A percentile compares a stretch with the other conserved stretches of the same genome.
Evolutionary conservation across 768 basidiomycete species (phyloP).

Genomic region (Mycena galericulata): DNA sequence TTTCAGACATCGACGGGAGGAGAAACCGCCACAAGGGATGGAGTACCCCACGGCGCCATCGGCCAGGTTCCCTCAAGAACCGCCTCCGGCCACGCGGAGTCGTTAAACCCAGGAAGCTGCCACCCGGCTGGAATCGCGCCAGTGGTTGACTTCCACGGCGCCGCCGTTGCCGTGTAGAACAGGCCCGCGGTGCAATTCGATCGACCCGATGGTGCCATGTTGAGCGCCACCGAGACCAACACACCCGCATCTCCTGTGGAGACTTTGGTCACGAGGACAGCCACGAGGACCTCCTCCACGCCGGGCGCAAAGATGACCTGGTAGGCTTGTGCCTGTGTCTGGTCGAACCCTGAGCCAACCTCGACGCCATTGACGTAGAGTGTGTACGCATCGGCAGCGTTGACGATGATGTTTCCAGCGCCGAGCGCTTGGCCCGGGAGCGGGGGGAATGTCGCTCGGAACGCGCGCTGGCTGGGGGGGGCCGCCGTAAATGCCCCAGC

Average conservation of each 20-base stretch:
- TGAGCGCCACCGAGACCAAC: not conserved
- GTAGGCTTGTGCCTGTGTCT: not conserved
- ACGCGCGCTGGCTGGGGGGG: not conserved
- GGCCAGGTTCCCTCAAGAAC: not conserved
- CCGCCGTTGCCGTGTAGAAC: not conserved
- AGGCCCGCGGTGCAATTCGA: constrained; percentile 1
- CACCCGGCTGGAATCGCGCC: not conserved
- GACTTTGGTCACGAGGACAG: not conserved
- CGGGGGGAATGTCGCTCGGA: not conserved
- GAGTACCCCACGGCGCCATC: not conserved
- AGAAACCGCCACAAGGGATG: too few species aligned
- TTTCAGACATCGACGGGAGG: too few species aligned
- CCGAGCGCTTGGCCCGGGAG: not conserved
- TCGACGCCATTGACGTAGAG: constrained; percentile 9
- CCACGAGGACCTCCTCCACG: not conserved
- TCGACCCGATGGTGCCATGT: not conserved
- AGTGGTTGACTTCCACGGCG: not conserved
- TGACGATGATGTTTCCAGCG: not conserved
- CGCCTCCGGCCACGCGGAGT: constrained; percentile 1
- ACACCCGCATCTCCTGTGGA: not conserved
- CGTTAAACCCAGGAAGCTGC: not conserved
- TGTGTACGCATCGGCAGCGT: not conserved
- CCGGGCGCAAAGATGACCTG: not conserved
- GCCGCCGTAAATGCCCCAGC: not conserved
- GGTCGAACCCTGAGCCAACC: not conserved